phyloP scores from a whole-genome alignment of 257 asterid genomes.

The Thymus mandschuricus region DNA sequence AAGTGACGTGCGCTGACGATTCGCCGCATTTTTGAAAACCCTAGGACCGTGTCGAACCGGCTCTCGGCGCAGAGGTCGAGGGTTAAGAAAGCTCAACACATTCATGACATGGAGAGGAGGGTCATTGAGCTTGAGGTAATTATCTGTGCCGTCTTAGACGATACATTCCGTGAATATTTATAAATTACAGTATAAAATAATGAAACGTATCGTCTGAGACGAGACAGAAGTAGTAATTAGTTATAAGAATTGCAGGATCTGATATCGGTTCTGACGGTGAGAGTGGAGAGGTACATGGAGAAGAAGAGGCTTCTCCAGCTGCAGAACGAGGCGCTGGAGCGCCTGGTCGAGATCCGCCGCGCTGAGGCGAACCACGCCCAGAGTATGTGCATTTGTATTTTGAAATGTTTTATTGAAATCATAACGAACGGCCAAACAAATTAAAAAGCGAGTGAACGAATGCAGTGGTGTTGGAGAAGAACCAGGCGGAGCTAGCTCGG shows the following conservation, averaged over 20 bases:
- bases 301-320: not conserved
- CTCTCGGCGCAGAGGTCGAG: constrained; percentile 61
- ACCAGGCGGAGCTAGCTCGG: not conserved
- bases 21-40: too few species aligned
- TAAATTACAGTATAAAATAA: not conserved
- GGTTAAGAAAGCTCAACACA: constrained; percentile 32
- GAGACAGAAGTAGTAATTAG: not conserved
- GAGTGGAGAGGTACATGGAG: not conserved
- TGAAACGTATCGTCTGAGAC: not conserved
- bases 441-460: too few species aligned
- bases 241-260: not conserved
- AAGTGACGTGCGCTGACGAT: too few species aligned
- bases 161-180: too few species aligned
- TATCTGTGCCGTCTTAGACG: too few species aligned
- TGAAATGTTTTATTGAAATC: not conserved
- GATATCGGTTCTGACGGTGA: not conserved
- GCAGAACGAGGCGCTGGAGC: constrained; percentile 12
- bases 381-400: not conserved
- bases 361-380: not conserved
- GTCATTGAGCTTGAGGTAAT: constrained; percentile 45
- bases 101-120: constrained; percentile 41
- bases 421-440: too few species aligned
- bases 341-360: not conserved
- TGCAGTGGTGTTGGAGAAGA: constrained; percentile 10
- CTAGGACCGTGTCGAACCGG: constrained; percentile 60